phyloP scores from a whole-genome alignment of 2,329 filamentous ascomycete genomes.

The Pseudofabraea citricarpa region DNA sequence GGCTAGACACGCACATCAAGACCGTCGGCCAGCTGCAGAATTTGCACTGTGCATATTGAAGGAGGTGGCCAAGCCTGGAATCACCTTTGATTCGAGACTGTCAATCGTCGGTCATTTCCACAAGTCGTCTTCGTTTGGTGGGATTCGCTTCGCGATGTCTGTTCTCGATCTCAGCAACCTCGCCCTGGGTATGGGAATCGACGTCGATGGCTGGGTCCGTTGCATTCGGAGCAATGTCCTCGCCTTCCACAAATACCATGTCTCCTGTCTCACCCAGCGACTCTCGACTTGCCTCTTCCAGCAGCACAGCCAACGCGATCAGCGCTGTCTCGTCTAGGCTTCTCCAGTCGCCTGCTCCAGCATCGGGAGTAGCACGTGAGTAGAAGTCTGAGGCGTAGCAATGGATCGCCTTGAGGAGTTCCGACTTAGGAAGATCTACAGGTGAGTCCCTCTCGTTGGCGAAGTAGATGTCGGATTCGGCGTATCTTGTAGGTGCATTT shows the following conservation, averaged over 20 bases:
- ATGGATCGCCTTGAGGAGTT: slow-evolving; percentile 66
- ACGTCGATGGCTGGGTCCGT: not conserved
- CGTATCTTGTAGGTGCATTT: slow-evolving; percentile 60
- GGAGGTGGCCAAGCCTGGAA: no score
- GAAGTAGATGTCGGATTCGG: slow-evolving; percentile 68
- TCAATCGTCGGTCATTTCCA: no score
- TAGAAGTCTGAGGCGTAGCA: slow-evolving; percentile 66
- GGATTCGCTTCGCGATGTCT: no score
- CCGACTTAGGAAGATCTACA: slow-evolving; percentile 58
- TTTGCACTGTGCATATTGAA: no score
- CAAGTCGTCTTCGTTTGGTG: no score
- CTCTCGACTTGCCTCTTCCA: slow-evolving; percentile 65
- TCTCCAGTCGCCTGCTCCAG: slow-evolving; percentile 34
- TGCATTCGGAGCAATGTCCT: slow-evolving; percentile 10
- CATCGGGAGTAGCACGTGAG: slow-evolving; percentile 26
- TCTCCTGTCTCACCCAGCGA: slow-evolving; percentile 61
- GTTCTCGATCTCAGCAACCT: no score
- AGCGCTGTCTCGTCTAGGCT: slow-evolving; percentile 78
- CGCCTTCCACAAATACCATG: slow-evolving; percentile 64
- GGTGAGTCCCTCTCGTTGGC: slow-evolving; percentile 53
- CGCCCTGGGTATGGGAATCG: no score
- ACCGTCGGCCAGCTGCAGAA: no score
- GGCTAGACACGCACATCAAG: no score
- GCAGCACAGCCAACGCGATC: slow-evolving; percentile 67
- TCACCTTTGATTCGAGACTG: no score